Percentiles rank a stretch among this genome's conserved stretches.
Evolutionary conservation across 2,329 filamentous ascomycete species (phyloP).

Genomic region (Coniochaeta pulveracea): DNA sequence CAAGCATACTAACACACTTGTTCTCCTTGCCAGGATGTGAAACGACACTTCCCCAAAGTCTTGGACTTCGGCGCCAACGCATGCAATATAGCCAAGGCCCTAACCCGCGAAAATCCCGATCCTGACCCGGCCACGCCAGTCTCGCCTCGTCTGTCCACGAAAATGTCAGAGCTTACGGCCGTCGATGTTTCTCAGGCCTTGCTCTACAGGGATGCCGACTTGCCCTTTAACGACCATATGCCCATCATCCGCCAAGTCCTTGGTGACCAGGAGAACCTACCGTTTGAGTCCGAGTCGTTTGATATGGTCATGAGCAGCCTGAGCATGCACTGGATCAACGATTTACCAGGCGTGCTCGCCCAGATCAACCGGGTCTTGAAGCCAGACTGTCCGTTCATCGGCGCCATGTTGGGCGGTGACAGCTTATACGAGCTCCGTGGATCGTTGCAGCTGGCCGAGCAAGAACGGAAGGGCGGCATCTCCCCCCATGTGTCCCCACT

Average conservation of each 20-base stretch:
- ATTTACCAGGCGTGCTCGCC: constrained; percentile 72
- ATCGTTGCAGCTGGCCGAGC: constrained; percentile 82
- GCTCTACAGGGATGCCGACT: constrained; percentile 67
- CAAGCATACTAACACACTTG: no score
- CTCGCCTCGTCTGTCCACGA: constrained; percentile 56
- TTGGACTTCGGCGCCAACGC: constrained; percentile 93
- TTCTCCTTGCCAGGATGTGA: constrained; percentile 60
- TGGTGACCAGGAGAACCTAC: constrained; percentile 60
- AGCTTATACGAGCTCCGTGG: constrained; percentile 89
- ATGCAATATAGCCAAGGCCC: constrained; percentile 80
- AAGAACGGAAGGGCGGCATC: constrained; percentile 83
- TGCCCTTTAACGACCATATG: constrained; percentile 64
- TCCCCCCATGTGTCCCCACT: constrained; percentile 83
- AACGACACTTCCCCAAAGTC: constrained; percentile 70
- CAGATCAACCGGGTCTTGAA: constrained; percentile 83
- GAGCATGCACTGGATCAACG: constrained; percentile 95
- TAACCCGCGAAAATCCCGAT: constrained; percentile 61
- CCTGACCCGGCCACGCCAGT: constrained; percentile 40
- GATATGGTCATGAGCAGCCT: constrained; percentile 84
- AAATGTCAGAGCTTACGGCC: constrained; percentile 65
- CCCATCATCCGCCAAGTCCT: constrained; percentile 65
- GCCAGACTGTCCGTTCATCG: constrained; percentile 84
- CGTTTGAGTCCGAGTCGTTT: constrained; percentile 66
- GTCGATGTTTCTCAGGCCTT: constrained; percentile 70
- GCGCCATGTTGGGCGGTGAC: constrained; percentile 93